Percentiles rank a stretch among this genome's conserved stretches.
phyloP scores from a whole-genome alignment of 768 basidiomycete species.

The Ramaria sp. region DNA sequence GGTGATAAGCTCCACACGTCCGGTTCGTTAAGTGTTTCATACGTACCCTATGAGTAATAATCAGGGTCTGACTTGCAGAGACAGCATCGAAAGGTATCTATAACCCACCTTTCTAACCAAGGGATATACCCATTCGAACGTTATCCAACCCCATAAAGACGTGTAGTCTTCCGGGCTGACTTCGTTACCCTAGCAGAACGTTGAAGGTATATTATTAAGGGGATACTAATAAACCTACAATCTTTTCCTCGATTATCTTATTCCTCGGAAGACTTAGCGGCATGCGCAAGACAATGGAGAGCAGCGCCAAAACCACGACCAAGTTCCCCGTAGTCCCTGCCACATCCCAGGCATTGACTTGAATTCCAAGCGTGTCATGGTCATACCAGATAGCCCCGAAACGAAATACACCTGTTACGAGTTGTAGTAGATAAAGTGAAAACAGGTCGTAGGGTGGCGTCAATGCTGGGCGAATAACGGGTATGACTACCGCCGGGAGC shows the following conservation, averaged over 20 bases:
- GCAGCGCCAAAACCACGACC: constrained; percentile 27
- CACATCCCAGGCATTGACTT: constrained; percentile 24
- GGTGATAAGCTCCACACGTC: constrained; percentile 69
- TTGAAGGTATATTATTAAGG: not conserved
- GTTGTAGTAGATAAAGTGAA: constrained; percentile 38
- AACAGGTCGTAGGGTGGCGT: constrained; percentile 60
- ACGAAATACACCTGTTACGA: constrained; percentile 34
- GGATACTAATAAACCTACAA: constrained; percentile 34
- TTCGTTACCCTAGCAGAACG: constrained; percentile 30
- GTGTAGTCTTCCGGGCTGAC: constrained; percentile 73
- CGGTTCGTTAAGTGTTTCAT: constrained; percentile 50
- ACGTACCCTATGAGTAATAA: constrained; percentile 27
- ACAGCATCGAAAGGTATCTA: not conserved
- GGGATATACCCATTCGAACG: constrained; percentile 63
- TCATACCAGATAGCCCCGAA: constrained; percentile 48
- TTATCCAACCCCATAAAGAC: constrained; percentile 57
- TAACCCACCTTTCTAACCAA: constrained; percentile 37
- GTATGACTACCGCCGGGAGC: constrained; percentile 53
- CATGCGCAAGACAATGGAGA: constrained; percentile 45
- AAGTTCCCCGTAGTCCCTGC: constrained; percentile 30
- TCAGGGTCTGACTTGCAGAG: not conserved
- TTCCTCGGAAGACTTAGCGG: constrained; percentile 55
- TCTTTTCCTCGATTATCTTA: constrained; percentile 39
- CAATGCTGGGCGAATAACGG: constrained; percentile 37
- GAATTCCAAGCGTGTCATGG: constrained; percentile 29